Evolutionary conservation across 2,329 filamentous ascomycete species (phyloP).

Genomic region (Lachnellula cervina): DNA sequence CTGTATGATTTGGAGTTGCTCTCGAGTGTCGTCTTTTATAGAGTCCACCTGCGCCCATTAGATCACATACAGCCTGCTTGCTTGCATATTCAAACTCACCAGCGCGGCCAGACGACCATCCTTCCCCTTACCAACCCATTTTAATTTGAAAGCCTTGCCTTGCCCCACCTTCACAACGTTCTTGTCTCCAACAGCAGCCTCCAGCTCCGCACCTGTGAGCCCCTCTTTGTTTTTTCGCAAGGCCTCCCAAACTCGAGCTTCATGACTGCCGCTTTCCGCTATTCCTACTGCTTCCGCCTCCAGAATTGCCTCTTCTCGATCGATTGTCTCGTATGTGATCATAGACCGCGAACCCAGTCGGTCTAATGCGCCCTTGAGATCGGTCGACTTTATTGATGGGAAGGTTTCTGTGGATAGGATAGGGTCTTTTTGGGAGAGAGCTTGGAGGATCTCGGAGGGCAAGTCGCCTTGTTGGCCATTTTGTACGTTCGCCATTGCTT

Average conservation of each 20-base stretch:
- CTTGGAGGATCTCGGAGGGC: constrained; percentile 59
- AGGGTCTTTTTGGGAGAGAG: constrained; percentile 58
- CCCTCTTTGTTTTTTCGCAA: constrained; percentile 69
- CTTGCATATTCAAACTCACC: constrained; percentile 34
- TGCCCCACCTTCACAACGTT: constrained; percentile 77
- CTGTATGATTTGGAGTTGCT: constrained; percentile 70
- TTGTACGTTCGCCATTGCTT: constrained; percentile 41
- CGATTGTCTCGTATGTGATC: constrained; percentile 79
- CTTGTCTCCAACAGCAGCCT: constrained; percentile 66
- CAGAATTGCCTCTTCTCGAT: constrained; percentile 70
- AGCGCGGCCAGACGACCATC: constrained; percentile 51
- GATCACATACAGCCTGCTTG: background rate
- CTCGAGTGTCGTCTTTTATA: constrained; percentile 73
- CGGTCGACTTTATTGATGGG: constrained; percentile 58
- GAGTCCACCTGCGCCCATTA: constrained; percentile 51
- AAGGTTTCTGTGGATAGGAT: constrained; percentile 67
- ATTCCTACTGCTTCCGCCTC: constrained; percentile 72
- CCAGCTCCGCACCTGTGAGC: constrained; percentile 71
- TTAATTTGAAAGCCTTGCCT: constrained; percentile 85
- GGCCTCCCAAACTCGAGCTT: constrained; percentile 76
- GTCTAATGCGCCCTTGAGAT: constrained; percentile 84
- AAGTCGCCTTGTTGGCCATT: constrained; percentile 47
- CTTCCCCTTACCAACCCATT: constrained; percentile 62
- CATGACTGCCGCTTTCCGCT: constrained; percentile 71
- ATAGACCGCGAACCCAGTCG: constrained; percentile 78